Conservation (phyloP, 1,284 basidiomycete genomes). For the Prillingera fragicola region DNA sequence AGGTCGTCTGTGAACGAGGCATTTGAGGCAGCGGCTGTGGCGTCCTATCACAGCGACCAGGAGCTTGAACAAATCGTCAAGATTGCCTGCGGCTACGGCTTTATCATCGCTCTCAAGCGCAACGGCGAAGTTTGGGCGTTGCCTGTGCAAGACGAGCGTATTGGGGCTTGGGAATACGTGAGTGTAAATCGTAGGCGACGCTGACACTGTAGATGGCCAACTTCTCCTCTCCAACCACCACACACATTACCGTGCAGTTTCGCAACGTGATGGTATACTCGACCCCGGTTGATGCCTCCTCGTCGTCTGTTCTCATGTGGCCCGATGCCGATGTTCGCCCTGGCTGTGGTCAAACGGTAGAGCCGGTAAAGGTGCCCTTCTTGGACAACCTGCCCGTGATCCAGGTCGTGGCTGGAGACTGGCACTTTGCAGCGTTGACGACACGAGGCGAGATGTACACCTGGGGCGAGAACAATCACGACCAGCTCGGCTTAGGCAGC, state of each 20-base stretch:
- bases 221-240: constrained; percentile 40
- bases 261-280: constrained; percentile 74
- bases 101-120: constrained; percentile 64
- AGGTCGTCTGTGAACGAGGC: constrained; percentile 35
- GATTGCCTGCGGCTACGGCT: constrained; percentile 65
- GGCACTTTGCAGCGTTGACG: constrained; percentile 80
- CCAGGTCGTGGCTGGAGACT: constrained; percentile 80
- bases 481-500: constrained; percentile 71
- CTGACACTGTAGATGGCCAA: constrained; percentile 27
- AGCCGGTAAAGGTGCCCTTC: too few species aligned
- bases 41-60: constrained; percentile 50
- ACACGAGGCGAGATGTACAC: constrained; percentile 67
- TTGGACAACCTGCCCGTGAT: constrained; percentile 70
- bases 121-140: constrained; percentile 45
- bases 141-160: not conserved
- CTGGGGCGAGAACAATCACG: constrained; percentile 73
- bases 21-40: too few species aligned
- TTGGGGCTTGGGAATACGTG: constrained; percentile 54
- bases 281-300: constrained; percentile 56
- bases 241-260: constrained; percentile 78
- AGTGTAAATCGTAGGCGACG: constrained; percentile 25
- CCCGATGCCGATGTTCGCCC: too few species aligned
- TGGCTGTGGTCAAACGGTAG: too few species aligned
- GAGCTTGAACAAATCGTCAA: too few species aligned
- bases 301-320: constrained; percentile 14